Percentiles rank a stretch among this genome's conserved stretches.
phyloP scores from a whole-genome alignment of 345 rosid species.

The Citrus trifoliata region DNA sequence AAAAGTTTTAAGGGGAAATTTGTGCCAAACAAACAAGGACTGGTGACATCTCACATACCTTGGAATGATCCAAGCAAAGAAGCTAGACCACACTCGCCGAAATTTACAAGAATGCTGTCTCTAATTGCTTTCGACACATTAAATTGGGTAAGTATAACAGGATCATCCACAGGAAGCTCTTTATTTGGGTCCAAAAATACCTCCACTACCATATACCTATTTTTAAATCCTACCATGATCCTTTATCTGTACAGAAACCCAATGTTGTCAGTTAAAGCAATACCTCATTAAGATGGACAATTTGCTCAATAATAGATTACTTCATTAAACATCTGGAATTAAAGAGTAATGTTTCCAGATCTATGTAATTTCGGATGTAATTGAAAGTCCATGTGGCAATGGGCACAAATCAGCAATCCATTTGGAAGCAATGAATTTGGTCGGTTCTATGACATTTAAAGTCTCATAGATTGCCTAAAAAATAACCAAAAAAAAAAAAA shows the following conservation, averaged over 20 bases:
- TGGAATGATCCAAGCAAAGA: conserved; percentile 67
- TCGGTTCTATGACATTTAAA: not conserved
- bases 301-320: not conserved
- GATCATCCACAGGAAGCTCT: conserved; percentile 44
- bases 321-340: not conserved
- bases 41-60: conserved; percentile 18
- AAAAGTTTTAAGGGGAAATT: not conserved
- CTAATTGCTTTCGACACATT: conserved; percentile 59
- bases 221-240: conserved; percentile 75
- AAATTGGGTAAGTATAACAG: conserved; percentile 61
- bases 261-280: not conserved
- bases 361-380: not conserved
- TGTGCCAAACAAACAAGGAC: not conserved
- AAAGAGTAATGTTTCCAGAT: not conserved
- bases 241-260: not conserved
- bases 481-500: not conserved
- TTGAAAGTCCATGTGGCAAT: not conserved
- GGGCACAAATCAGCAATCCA: not conserved
- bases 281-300: not conserved
- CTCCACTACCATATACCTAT: conserved; percentile 75
- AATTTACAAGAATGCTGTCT: conserved; percentile 64
- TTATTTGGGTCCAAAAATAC: conserved; percentile 67
- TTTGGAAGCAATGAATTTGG: not conserved
- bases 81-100: conserved; percentile 75
- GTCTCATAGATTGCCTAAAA: not conserved